Conservation (phyloP, 805 yeast species). For the Metschnikowia shivogae region DNA sequence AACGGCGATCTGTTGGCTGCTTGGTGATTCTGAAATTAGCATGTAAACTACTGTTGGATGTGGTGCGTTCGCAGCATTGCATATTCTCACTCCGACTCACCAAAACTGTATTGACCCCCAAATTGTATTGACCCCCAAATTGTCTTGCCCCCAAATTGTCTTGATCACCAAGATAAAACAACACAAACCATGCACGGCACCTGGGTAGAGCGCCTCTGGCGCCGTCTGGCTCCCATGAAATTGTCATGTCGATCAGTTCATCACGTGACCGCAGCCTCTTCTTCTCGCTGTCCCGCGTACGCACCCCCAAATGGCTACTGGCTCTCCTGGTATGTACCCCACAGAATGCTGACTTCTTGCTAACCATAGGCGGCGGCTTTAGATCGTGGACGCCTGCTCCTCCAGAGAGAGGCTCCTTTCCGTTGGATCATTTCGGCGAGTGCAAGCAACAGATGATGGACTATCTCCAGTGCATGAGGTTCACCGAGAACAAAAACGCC, state of each 20-base stretch:
- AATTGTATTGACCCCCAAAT: too few relatives aligned
- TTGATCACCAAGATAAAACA: too few relatives aligned
- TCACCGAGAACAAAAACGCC: slow-evolving; percentile 78
- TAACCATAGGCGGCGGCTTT: slow-evolving; percentile 18
- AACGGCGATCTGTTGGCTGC: too few relatives aligned
- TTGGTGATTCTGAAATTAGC: too few relatives aligned
- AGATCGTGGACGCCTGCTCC: slow-evolving; percentile 70
- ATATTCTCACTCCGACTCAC: too few relatives aligned
- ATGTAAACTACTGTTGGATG: too few relatives aligned
- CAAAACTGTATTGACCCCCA: too few relatives aligned
- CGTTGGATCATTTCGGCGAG: slow-evolving; percentile 83
- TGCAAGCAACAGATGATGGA: slow-evolving; percentile 71
- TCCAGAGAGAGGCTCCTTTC: slow-evolving; percentile 95
- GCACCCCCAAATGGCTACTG: slow-evolving; percentile 16
- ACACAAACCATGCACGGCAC: too few relatives aligned
- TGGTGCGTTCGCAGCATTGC: too few relatives aligned
- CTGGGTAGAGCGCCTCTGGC: too few relatives aligned
- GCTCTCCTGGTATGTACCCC: slow-evolving; percentile 19
- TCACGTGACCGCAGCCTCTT: slow-evolving; percentile 1
- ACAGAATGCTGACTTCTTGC: not conserved
- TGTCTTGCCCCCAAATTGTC: too few relatives aligned
- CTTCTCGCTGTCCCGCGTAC: not conserved
- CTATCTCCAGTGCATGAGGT: slow-evolving; percentile 73
- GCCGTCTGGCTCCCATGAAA: too few relatives aligned
- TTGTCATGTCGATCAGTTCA: not conserved